Evolutionary conservation across 176 grass and related monocot genomes (phyloP), one percentile per base, ranked within the genome.

Genomic region (Eremochloa ophiuroides): DNA sequence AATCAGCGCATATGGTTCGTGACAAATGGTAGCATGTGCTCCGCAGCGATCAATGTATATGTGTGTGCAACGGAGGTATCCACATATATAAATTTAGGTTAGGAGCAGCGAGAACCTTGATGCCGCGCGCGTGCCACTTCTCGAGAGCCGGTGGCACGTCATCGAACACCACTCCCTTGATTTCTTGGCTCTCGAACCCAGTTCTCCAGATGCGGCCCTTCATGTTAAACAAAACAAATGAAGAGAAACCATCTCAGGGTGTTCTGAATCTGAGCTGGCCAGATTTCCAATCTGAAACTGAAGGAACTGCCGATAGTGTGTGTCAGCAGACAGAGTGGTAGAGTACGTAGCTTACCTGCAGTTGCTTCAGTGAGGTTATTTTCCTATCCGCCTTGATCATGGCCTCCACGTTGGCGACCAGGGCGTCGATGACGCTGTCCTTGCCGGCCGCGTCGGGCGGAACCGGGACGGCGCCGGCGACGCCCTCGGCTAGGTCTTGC

Each of bases 381-480:
- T 97, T 97, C 84, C 92, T 92, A 62, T 98, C 92, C 14, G 90
- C 90, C 86, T 72, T 73, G 63, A 94, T 98, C 95, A 98, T 98
- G 65, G 92, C 88, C 69, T 94, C 78, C 30, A 98, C 91, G 20
- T 98, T 94, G 58, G 78, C 26, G 9, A 89, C 95, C 34, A 93
- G 51, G 7, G 90, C 72, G 48, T 93, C 78, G 66, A 98, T 84
- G 50, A 86, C 66, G 22, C 50, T n/a, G 64, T 84, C 92, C 55
- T 81, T 88, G 38, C 84, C 90, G 47, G 75, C 80, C 67, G 77
- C 75, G 1, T 87, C 82, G 18, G 86, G 68, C 66, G 90, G 95
- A 20, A 94, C 29, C 4, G 78, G 81, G 58, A 94, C 84, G 62
- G 88, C 81, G 50, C 92, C 88, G 40, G 29, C 5, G 20, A 93